Base-by-base conservation (phyloP, 2,329 filamentous ascomycete species). In the Pseudocercospora cruenta region DNA sequence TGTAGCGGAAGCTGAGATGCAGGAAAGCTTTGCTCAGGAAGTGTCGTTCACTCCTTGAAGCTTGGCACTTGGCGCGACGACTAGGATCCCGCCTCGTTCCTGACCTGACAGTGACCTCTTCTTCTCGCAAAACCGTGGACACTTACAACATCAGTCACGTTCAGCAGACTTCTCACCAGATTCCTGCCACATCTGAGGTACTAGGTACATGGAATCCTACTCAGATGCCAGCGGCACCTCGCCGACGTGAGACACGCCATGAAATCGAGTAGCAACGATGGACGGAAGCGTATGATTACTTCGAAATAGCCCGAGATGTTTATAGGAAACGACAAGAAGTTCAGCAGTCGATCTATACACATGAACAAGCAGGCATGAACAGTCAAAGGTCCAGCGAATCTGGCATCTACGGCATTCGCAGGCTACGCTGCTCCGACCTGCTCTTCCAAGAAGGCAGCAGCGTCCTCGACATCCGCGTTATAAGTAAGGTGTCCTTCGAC, bases 401-500 rank as follows among this genome's bases (percentile, higher is more conserved):
- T 31, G 28, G 6, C 8, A 9, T 31, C 6, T 8, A 9, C 4
- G 28, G 28, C 28, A 31, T 3, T 31, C 6, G 12, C 33, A 36
- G 3, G 45, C 45, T 55, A 28, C 8, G 24, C 24, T 31, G 22
- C 54, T 24, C 57, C 57, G 21, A 24, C 19, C 33, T 39, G 39
- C 2, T 49, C 55, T 31, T 62, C 47, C 55, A 69, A 47, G 58
- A 70, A 70, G 7, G 61, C 51, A 54, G 60, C 63, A 16, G 69
- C 67, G 24, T 58, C 39, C 33, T 65, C 49, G 8, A 70, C 67
- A 53, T 70, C 67, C 4, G 24, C 43, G 6, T 47, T 63, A 24
- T 80, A 80, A 3, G 70, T 70, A 36, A 79, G 71, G 64, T 80
- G 78, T 36, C 22, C 51, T 54, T 24, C 10, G 51, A 26, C 5